Base-by-base conservation (phyloP, 768 basidiomycete genomes). In the Suillus alpinus region DNA sequence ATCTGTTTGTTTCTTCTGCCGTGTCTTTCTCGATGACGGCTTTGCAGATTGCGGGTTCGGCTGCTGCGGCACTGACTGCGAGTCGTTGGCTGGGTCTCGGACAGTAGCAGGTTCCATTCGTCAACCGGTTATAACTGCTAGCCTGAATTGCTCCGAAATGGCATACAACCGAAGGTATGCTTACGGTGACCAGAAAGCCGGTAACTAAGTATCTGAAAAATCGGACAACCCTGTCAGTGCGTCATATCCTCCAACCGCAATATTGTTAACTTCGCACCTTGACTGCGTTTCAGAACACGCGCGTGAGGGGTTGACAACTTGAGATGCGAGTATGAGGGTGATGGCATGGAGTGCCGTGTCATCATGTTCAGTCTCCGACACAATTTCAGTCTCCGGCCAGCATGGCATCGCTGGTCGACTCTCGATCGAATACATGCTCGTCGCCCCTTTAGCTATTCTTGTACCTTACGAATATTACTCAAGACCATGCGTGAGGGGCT, bases 1-100 rank as follows among this genome's bases (percentile, higher is more conserved):
- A 62, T 73, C 74, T 67, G 75, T 69, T 61, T 71, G 75, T 74
- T 80, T 85, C 68, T 76, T 79, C 67, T 85, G 84, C 81, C 85
- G 85, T 58, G 73, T 67, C 70, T 80, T 85, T 72, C 77, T 87
- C n/a, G 74, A 53, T 34, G 69, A 60, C 59, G 74, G 68, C 65
- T 65, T 73, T 50, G 73, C 66, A 66, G 73, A 66, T 37, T 53
- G 52, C 1, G 76, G 63, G 66, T 75, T 65, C 64, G 83, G 80
- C 80, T 79, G 78, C 53, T 74, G 63, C 62, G 74, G 67, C 62
- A 73, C 57, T 62, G 62, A 37, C 59, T 73, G 74, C 58, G 72
- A 67, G 64, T 77, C 75, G 71, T 62, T 71, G 70, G 70, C 70
- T 72, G 77, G 73, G 69, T 81, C 78, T 65, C 75, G 79, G 76